Evolutionary conservation across 1,284 basidiomycete genomes (phyloP).

Genomic region (Irpex lacteus): DNA sequence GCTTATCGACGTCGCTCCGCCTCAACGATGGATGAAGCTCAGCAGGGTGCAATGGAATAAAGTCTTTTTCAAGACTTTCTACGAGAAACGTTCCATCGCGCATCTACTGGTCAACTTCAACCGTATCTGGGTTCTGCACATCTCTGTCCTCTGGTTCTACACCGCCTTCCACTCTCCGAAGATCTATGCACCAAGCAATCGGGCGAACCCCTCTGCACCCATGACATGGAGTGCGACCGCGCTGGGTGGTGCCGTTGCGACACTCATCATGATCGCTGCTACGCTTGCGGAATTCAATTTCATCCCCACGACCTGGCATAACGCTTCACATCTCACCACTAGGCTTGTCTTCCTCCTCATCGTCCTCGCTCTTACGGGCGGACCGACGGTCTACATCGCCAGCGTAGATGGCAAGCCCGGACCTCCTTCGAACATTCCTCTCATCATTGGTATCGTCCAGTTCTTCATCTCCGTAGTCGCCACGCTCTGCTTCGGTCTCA

Average conservation of each 20-base stretch:
- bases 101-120: slow-evolving; percentile 98
- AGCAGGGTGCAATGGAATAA: slow-evolving; percentile 88
- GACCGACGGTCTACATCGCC: slow-evolving; percentile 90
- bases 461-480: slow-evolving; percentile 85
- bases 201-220: slow-evolving; percentile 57
- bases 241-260: slow-evolving; percentile 87
- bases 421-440: slow-evolving; percentile 54
- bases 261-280: slow-evolving; percentile 87
- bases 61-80: slow-evolving; percentile 97
- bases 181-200: slow-evolving; percentile 76
- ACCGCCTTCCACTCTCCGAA: slow-evolving; percentile 96
- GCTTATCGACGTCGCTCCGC: slow-evolving; percentile 84
- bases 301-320: slow-evolving; percentile 98
- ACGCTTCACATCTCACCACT: slow-evolving; percentile 89
- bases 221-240: slow-evolving; percentile 95
- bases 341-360: slow-evolving; percentile 85
- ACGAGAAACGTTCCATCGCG: slow-evolving; percentile 88
- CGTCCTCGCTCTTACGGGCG: slow-evolving; percentile 83
- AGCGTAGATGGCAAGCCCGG: slow-evolving; percentile 63
- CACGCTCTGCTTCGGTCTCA: slow-evolving; percentile 76
- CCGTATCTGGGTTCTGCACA: slow-evolving; percentile 92
- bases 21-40: slow-evolving; percentile 90
- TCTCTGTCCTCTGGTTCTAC: slow-evolving; percentile 91
- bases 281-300: slow-evolving; percentile 92
- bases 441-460: slow-evolving; percentile 87